Evolutionary conservation across 331 rosid genomes (phyloP), one percentile per base, ranked within the genome.

Genomic region (Arachis monticola): DNA sequence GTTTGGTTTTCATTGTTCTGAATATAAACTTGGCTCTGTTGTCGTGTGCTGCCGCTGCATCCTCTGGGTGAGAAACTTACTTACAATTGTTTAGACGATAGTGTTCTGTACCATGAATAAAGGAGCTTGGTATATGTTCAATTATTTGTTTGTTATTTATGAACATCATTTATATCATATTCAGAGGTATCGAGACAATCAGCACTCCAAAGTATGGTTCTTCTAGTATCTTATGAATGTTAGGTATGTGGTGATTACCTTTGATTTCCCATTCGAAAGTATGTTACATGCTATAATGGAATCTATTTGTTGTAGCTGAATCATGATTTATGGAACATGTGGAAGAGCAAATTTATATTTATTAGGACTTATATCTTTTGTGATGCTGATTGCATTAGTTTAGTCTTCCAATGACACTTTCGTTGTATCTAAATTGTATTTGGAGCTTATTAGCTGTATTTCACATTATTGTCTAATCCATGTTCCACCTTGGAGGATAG

Each of bases 41-140:
- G 79, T 42, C 59, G 67, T 53, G 77, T 71, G 70, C 30, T 69
- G 67, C 70, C 40, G 52, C 47, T 64, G 57, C 59, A 51, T 57
- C 42, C 31, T 61, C 31, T 41, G 66, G 69, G 74, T 31, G 51
- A 77, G 75, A 79, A 69, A 67, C 70, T 75, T 79, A 77, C 30
- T 60, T 53, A 3, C 84, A 55, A 69, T 66, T 61, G 38, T 81
- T 81, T 81, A 81, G 86, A 50, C 62, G 76, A 72, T 61, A 62
- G 69, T 76, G 50, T 65, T 55, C 38, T 83, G 78, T 77, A 75
- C 35, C 79, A 78, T 65, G 79, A 88, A 86, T 83, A 90, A 90
- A 71, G 83, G 81, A 40, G 63, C 67, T 70, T 68, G 72, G 53
- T 66, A 80, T 83, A 63, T 83, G 77, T 77, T 77, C 71, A 35